Evolutionary conservation across 352 stramenopile genomes (phyloP), one percentile per base, ranked within the genome.

Genomic region (Phytophthora colocasiae): DNA sequence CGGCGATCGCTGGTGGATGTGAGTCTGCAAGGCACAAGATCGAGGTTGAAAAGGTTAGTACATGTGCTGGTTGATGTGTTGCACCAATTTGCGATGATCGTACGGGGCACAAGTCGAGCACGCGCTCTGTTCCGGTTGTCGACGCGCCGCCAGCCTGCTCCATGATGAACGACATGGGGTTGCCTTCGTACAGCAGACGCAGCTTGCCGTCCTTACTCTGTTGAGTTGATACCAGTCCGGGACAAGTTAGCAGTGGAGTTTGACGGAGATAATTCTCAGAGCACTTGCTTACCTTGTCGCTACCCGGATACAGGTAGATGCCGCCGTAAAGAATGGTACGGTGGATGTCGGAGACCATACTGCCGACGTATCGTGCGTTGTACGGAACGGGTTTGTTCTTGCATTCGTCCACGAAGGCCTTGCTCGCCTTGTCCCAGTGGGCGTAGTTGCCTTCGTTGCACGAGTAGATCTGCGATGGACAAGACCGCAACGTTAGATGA

Each of bases 311-410:
- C 55, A 99, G 68, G 76, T 98, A 99, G 71, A 99, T 98, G 44
- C 97, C 97, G 64, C 97, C 97, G 74, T 99, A 99, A 38, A 99
- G 80, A 34, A 99, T 88, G 46, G 97, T 99, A 49, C 97, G 95
- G 82, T 99, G 97, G 52, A 99, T 97, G 67, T 99, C 97, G 41
- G 96, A 98, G 52, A 99, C 97, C 97, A 99, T 99, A 58, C 89
- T 98, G 24, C 97, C 97, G 27, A 99, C 96, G 79, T 99, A 99
- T 52, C 97, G 92, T 32, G 93, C 89, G 31, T 91, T 84, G 84
- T 98, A 99, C 59, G 80, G 78, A 53, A 54, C 79, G 24, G 77
- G 63, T 39, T 81, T 80, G 59, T 81, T 88, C 87, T 96, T 93
- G 81, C 87, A 96, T 58, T 93, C 80, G 45, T 92, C 78, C 15